phyloP scores from a whole-genome alignment of 495 filamentous ascomycete species.

The Penicillium bovifimosum region DNA sequence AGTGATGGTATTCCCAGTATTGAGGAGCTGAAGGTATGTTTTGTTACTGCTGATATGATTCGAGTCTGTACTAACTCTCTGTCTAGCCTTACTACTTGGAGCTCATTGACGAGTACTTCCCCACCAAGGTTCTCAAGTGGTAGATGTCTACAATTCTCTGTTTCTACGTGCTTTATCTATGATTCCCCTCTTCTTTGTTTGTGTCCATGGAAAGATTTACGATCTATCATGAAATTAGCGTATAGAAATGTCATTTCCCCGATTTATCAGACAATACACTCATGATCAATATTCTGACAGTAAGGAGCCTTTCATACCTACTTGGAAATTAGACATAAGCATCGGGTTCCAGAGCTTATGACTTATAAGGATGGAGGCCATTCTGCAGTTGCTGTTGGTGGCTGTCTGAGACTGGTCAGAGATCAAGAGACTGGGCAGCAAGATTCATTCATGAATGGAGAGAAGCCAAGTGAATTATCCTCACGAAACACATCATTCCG shows the following conservation, averaged over 20 bases:
- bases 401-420: too few relatives aligned
- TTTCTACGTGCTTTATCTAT: background rate
- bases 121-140: slow-evolving; percentile 71
- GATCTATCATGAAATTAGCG: slow-evolving; percentile 3
- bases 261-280: too few relatives aligned
- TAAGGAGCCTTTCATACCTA: too few relatives aligned
- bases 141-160: slow-evolving; percentile 31
- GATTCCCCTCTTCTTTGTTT: slow-evolving; percentile 14
- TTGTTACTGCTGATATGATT: background rate
- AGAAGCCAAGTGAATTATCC: too few relatives aligned
- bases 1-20: slow-evolving; percentile 71
- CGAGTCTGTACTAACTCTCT: background rate
- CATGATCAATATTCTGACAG: too few relatives aligned
- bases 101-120: slow-evolving; percentile 82
- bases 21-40: slow-evolving; percentile 47
- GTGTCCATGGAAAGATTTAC: background rate
- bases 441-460: too few relatives aligned
- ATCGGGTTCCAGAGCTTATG: too few relatives aligned
- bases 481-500: too few relatives aligned
- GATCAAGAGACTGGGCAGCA: too few relatives aligned
- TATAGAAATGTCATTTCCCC: background rate
- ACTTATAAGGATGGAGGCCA: too few relatives aligned
- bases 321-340: too few relatives aligned
- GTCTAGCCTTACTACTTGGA: slow-evolving; percentile 69
- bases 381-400: too few relatives aligned